Evolutionary conservation across 768 basidiomycete genomes (phyloP), one percentile per base, ranked within the genome.

Genomic region (Naganishia onofrii): DNA sequence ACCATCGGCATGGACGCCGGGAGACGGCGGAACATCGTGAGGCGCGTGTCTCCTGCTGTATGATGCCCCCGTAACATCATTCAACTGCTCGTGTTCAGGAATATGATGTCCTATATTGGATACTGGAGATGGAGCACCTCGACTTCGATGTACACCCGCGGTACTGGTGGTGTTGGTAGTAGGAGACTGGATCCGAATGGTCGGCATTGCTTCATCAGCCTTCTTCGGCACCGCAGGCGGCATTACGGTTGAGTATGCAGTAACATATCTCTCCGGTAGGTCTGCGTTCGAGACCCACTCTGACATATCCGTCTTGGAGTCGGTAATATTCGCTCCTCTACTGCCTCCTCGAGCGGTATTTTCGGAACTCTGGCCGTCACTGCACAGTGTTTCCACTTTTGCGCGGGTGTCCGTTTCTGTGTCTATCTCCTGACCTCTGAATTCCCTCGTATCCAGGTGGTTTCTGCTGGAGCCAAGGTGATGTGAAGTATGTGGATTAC

Each of bases 271-370:
- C 38, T 60, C 68, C 15, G 77, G 78, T n/a, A 79, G 32, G 44
- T 79, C 78, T 1, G 78, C 77, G 21, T 76, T 74, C 1, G 77
- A 77, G 10, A 77, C 78, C 78, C 78, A 78, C 15, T 69, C 68
- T n/a, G 68, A 44, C 56, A 69, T 8, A 15, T 31, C 9, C 9
- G 15, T 57, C 12, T 51, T 51, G 19, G n/a, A 21, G 21, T 26
- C 23, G 19, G 23, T 26, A n/a, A 21, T 51, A 7, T 42, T 10
- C 1, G 54, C 31, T 44, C 23, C 19, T 3, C 36, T 21, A 13
- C 23, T 26, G 26, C 38, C 26, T 15, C 23, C 31, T 10, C 60
- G 38, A 29, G 42, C 60, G 12, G 60, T 63, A 28, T 34, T 38
- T 34, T 51, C 68, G 19, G 56, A 56, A n/a, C 44, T 38, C 0